Percentiles rank a stretch among this genome's conserved stretches.
These are phyloP conservation scores for Meyerozyma elateridarum DNA, from an alignment of 1,139 yeast species.

Conservation along the genomic window DNA sequence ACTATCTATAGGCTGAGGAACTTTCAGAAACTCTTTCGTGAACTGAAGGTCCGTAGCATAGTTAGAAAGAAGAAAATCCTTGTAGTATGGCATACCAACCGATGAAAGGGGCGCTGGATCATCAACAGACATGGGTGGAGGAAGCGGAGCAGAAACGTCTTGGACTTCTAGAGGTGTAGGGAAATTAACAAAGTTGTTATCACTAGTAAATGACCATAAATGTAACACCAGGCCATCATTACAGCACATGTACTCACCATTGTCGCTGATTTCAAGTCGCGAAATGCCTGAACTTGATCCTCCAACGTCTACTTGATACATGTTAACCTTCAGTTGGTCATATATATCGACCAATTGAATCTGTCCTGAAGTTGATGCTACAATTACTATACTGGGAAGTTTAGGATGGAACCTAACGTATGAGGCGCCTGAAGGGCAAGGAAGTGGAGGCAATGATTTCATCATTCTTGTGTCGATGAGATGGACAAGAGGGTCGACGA, in stretches of 20 bases:
- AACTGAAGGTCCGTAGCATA: constrained; percentile 66
- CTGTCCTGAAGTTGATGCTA: constrained; percentile 75
- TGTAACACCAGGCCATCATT: constrained; percentile 67
- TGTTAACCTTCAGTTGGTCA: constrained; percentile 63
- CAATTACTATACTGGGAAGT: constrained; percentile 70
- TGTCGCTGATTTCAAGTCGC: constrained; percentile 62
- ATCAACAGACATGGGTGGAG: constrained; percentile 30
- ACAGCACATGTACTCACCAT: constrained; percentile 76
- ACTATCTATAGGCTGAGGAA: constrained; percentile 43
- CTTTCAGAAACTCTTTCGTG: constrained; percentile 45
- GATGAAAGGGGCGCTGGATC: constrained; percentile 54
- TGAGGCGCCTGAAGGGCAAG: constrained; percentile 89
- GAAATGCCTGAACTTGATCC: constrained; percentile 36
- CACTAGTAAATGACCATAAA: constrained; percentile 61
- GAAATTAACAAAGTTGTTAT: constrained; percentile 41
- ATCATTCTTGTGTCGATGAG: constrained; percentile 76
- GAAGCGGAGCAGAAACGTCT: constrained; percentile 19
- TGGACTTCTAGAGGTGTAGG: constrained; percentile 52
- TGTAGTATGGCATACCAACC: constrained; percentile 86
- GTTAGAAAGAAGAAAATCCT: constrained; percentile 70
- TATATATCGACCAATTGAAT: constrained; percentile 80
- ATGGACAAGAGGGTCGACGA: constrained; percentile 74
- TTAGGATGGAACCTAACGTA: constrained; percentile 84
- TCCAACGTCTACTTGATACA: constrained; percentile 59
- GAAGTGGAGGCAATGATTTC: constrained; percentile 72